Evolutionary conservation across 257 asterid genomes (phyloP).

Genomic region (Solanum chiquidenum): DNA sequence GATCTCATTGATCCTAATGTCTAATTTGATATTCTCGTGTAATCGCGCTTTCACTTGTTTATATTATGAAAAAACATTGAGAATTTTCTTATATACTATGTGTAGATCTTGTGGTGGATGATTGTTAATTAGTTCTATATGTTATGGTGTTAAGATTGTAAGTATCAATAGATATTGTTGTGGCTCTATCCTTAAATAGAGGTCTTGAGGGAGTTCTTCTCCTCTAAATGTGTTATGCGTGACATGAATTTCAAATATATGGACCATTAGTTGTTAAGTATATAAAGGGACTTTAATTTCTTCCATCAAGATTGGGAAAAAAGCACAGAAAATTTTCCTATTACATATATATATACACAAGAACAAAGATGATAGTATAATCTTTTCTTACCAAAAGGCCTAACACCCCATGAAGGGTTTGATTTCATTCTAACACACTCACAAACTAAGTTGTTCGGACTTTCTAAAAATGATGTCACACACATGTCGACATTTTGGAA

Average conservation of each 20-base stretch:
- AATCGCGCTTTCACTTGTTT: background rate
- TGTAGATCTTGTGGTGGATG: background rate
- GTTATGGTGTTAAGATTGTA: background rate
- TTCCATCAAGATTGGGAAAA: background rate
- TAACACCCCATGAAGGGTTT: background rate
- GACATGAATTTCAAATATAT: background rate
- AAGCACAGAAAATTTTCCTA: background rate
- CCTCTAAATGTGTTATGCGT: background rate
- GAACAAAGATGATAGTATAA: background rate
- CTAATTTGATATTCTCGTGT: conserved; percentile 8
- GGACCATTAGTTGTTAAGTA: background rate
- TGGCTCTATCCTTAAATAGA: background rate
- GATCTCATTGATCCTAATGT: conserved; percentile 78
- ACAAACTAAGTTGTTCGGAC: background rate
- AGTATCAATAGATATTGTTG: background rate
- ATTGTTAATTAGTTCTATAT: background rate
- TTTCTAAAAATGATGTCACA: too few species aligned
- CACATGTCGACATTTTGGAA: background rate
- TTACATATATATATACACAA: background rate
- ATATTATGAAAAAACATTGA: background rate
- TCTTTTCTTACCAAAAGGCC: background rate
- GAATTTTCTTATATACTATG: background rate
- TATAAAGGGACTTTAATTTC: background rate
- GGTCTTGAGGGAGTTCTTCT: background rate
- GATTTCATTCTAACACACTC: background rate